These are phyloP conservation scores for Mariannaea elegans DNA, from an alignment of 2,329 filamentous ascomycete species.

Conservation along the genomic window DNA sequence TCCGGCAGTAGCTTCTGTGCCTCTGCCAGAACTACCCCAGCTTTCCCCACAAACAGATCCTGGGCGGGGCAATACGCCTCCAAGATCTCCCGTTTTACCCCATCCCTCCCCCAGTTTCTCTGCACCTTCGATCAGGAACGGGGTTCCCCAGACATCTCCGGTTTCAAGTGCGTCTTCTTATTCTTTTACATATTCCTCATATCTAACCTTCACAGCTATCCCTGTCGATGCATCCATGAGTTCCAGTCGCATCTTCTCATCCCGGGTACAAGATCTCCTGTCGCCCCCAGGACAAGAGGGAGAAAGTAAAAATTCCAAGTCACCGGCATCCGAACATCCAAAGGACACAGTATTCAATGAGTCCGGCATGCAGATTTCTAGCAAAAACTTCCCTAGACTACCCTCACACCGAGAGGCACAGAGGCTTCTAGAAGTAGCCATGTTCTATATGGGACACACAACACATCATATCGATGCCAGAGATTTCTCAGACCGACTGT, in stretches of 20 bases:
- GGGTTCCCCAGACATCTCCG: conserved; percentile 28
- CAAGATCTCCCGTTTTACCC: conserved; percentile 35
- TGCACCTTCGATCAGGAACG: conserved; percentile 24
- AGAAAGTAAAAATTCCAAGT: conserved; percentile 27
- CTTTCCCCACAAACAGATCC: conserved; percentile 33
- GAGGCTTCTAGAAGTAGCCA: conserved; percentile 31
- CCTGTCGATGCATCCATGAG: conserved; percentile 37
- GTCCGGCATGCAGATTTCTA: conserved; percentile 35
- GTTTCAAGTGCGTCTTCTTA: conserved; percentile 30
- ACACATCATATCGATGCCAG: conserved; percentile 40
- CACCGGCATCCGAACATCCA: conserved; percentile 28
- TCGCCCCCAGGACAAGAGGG: conserved; percentile 29
- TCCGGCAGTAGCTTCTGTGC: conserved; percentile 18
- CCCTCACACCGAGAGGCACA: conserved; percentile 36
- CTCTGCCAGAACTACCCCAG: conserved; percentile 23
- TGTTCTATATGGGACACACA: conserved; percentile 40
- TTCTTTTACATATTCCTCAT: rapidly evolving
- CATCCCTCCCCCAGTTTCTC: conserved; percentile 38
- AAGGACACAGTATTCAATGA: conserved; percentile 24
- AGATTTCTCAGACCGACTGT: conserved; percentile 39
- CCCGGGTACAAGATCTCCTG: conserved; percentile 36
- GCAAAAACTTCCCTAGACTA: conserved; percentile 34
- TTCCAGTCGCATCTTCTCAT: conserved; percentile 37
- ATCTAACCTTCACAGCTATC: conserved; percentile 23
- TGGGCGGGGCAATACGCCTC: conserved; percentile 19